Evolutionary conservation across 1,284 basidiomycete species (phyloP).

Genomic region (Papiliotrema nemorosa): DNA sequence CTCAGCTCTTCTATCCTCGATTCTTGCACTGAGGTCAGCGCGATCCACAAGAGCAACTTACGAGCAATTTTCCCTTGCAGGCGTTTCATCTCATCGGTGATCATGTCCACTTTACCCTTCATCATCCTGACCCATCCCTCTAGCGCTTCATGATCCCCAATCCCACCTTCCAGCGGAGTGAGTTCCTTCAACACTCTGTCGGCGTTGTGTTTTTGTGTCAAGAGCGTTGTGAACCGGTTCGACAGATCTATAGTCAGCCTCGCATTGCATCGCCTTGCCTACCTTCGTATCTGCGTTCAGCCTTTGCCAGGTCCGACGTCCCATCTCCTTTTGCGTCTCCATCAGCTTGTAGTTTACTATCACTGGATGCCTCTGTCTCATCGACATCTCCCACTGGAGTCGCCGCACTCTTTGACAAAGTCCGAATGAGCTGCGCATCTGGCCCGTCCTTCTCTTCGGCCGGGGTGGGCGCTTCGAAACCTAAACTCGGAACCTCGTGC

Average conservation of each 20-base stretch:
- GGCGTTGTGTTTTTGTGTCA: conserved; percentile 52
- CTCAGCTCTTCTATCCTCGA: conserved; percentile 75
- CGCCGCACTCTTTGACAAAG: neutral
- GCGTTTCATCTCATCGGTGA: conserved; percentile 61
- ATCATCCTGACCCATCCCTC: conserved; percentile 69
- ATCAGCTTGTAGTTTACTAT: too few relatives aligned
- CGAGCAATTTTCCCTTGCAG: conserved; percentile 67
- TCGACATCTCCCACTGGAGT: neutral
- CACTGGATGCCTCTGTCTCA: neutral
- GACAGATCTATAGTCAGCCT: conserved; percentile 27
- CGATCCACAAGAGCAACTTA: conserved; percentile 46
- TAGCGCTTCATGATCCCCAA: conserved; percentile 63
- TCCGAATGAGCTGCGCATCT: too few relatives aligned
- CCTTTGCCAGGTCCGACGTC: conserved; percentile 14
- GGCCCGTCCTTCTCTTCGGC: conserved; percentile 2
- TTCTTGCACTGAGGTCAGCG: conserved; percentile 65
- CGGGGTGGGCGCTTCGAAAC: conserved; percentile 6
- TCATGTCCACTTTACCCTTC: conserved; percentile 65
- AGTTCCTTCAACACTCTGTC: conserved; percentile 68
- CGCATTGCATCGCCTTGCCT: neutral
- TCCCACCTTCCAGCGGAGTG: conserved; percentile 63
- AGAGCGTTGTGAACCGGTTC: conserved; percentile 27
- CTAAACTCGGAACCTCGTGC: conserved; percentile 3
- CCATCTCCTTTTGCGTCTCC: neutral
- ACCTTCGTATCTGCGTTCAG: conserved; percentile 35